Evolutionary conservation across 345 rosid genomes (phyloP).

Genomic region (Theobroma cacao): DNA sequence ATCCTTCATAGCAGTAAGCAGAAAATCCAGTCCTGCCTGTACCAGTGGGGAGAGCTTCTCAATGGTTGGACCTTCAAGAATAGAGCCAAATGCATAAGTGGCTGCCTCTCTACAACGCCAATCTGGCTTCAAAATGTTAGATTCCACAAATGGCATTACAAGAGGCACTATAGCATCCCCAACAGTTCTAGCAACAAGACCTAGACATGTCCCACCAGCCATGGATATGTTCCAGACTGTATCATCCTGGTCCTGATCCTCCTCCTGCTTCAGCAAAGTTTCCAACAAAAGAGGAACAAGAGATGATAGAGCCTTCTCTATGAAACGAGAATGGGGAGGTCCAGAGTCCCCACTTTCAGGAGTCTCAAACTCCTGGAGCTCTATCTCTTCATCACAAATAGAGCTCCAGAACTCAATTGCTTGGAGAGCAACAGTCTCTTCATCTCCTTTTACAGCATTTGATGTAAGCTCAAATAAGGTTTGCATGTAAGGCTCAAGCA

Average conservation of each 20-base stretch:
- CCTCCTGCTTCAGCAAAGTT: conserved; percentile 89
- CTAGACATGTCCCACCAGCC: conserved; percentile 98
- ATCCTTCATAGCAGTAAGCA: conserved; percentile 76
- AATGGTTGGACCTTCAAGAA: conserved; percentile 82
- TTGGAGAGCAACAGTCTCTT: conserved; percentile 90
- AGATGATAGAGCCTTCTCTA: conserved; percentile 75
- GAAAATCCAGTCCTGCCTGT: conserved; percentile 71
- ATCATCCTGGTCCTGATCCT: conserved; percentile 93
- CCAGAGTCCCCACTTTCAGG: conserved; percentile 63
- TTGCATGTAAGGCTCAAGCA: conserved; percentile 85
- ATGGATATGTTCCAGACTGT: conserved; percentile 84
- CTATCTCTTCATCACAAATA: conserved; percentile 96
- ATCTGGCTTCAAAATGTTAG: conserved; percentile 61
- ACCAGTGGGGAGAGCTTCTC: conserved; percentile 82
- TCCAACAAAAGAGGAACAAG: conserved; percentile 81
- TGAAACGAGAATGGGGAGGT: conserved; percentile 61
- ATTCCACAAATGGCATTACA: conserved; percentile 91
- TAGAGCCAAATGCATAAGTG: conserved; percentile 91
- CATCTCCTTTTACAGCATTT: conserved; percentile 81
- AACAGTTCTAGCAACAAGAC: conserved; percentile 93
- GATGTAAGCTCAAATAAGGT: conserved; percentile 84
- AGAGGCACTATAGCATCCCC: conserved; percentile 85
- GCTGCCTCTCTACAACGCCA: conserved; percentile 96
- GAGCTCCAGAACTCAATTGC: conserved; percentile 98
- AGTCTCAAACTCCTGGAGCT: conserved; percentile 74